Evolutionary conservation across 2,329 filamentous ascomycete genomes (phyloP), one percentile per base, ranked within the genome.

Genomic region (Pyrenochaeta sp.): DNA sequence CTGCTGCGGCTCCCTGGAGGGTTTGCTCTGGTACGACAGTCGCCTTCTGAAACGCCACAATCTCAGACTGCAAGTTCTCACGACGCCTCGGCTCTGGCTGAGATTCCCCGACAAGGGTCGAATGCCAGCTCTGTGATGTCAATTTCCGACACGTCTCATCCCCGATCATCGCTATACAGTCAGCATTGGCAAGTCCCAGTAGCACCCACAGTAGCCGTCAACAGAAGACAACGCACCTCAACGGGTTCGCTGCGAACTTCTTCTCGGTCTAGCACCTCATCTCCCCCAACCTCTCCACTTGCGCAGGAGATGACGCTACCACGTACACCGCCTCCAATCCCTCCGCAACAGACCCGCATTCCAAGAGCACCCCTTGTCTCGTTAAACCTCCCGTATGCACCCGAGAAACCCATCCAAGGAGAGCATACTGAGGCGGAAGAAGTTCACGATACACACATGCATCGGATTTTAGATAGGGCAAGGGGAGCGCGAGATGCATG

Each of bases 1-100:
- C 43, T 72, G 2, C 44, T 73, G 8, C 67, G 65, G 5, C 61
- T 73, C 12, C 71, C 72, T 2, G 61, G 66, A 8, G 68, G 72
- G 0, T 59, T 71, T 5, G 63, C 66, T 4, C 24, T 72, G 2
- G 66, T 73, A 5, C 59, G 64, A n/a, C 59, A 66, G 3, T 52
- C 63, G 2, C 57, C 61, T 15, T 54, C 61, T 6, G 34, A 56
- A 36, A 58, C 52, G n/a, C 55, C 59, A 13, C 48, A 50, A 34
- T 56, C 52, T 24, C 46, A 53, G 27, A 19, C 39, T 25, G 22
- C 36, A 8, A 57, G 52, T 42, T 30, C 50, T n/a, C 42, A 32
- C 6, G 32, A 54, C 13, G 32, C 49, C 32, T 61, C 60, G 19
- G 43, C 60, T 1, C 40, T 48, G 9, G 53, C 50, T 2, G 48